Conservation (phyloP, 2,329 filamentous ascomycete genomes). For the Alternaria brassicicola region DNA sequence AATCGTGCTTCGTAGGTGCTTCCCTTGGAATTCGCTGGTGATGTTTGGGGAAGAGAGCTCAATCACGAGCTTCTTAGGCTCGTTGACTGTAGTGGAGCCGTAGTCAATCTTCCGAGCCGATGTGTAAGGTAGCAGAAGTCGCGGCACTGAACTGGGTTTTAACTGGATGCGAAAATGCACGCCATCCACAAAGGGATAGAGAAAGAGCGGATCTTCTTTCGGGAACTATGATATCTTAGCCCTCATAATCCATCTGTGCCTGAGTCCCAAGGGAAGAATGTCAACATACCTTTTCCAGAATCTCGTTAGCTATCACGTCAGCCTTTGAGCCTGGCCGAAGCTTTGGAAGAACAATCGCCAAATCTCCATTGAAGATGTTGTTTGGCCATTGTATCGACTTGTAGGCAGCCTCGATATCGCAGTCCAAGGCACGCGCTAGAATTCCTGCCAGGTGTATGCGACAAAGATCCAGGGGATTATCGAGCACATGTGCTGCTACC, state of each 20-base stretch:
- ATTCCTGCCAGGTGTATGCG: constrained; percentile 33
- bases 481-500: constrained; percentile 7
- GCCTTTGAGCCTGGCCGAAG: constrained; percentile 32
- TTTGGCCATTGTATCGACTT: constrained; percentile 39
- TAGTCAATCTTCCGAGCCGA: constrained; percentile 60
- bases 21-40: constrained; percentile 71
- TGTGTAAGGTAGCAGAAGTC: constrained; percentile 68
- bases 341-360: constrained; percentile 35
- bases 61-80: constrained; percentile 64
- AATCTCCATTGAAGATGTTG: constrained; percentile 40
- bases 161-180: constrained; percentile 74
- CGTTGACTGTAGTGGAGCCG: constrained; percentile 56
- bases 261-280: not conserved
- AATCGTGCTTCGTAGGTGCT: constrained; percentile 70
- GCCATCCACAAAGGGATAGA: constrained; percentile 64
- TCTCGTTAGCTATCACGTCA: constrained; percentile 18
- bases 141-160: constrained; percentile 62
- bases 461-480: constrained; percentile 37
- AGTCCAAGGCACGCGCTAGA: constrained; percentile 19
- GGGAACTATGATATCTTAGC: constrained; percentile 59
- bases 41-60: constrained; percentile 80
- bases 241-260: not conserved
- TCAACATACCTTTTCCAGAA: constrained; percentile 33
- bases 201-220: constrained; percentile 68
- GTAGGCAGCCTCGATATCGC: constrained; percentile 26